Base-by-base conservation (phyloP, 2,329 filamentous ascomycete species). In the Clonostachys sp. region DNA sequence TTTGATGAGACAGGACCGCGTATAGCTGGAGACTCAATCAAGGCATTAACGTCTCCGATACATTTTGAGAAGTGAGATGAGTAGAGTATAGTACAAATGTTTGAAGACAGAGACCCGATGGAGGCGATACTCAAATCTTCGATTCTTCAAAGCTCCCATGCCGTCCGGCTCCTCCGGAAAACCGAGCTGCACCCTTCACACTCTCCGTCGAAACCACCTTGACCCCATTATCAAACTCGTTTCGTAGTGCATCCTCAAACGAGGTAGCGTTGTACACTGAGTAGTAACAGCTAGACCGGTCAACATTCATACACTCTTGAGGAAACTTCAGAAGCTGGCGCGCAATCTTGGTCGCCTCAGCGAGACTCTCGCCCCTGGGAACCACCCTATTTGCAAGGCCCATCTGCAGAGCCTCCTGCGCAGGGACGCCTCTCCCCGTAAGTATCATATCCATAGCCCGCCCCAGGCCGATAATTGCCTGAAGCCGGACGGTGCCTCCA, bases 381-480 rank as follows among this genome's bases (percentile, higher is more conserved):
- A 80, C 76, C 1, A 81, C 68, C 0, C 77, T 63, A 55, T 74
- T 80, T 9, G 71, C 77, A 8, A 81, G 61, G 1, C 77, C 78
- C 63, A 80, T 77, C 1, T 56, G 44, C 30, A 77, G 52, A 1
- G 77, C 77, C 52, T 82, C 77, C 16, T 66, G 53, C 0, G 77
- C 77, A 0, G 51, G 53, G 0, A 81, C 73, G 0, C 67, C 54
- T 1, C 76, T 61, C 1, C 79, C 78, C 0, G 78, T 81, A 6
- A 82, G 61, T 14, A 81, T 77, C 71, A 81, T 75, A 56, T 81
- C 78, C 47, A 81, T 51, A 0, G 78, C 77, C 4, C 75, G 57
- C 0, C 76, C 75, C 1, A 81, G 62, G 0, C 78, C 78, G 18
- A 81, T 59, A 41, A 79, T 65, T 2, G 66, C 66, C 48, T 73